Evolutionary conservation across 2,329 filamentous ascomycete species (phyloP).

Genomic region (Rachicladosporium sp.): DNA sequence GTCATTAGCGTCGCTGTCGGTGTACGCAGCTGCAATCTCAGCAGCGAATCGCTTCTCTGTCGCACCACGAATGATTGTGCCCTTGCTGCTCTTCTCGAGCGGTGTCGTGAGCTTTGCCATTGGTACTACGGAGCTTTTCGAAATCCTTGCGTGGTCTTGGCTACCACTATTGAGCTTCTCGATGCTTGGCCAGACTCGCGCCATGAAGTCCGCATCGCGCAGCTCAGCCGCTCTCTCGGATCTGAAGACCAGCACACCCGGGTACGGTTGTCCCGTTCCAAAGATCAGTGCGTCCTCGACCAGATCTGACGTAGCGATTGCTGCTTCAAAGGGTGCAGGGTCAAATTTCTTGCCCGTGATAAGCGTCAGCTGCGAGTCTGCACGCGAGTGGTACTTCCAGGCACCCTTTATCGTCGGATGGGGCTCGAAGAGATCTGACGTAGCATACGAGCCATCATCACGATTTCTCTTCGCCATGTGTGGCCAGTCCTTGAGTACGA

Average conservation of each 20-base stretch:
- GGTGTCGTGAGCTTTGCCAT: slow-evolving; percentile 25
- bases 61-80: slow-evolving; percentile 41
- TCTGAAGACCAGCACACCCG: slow-evolving; percentile 45
- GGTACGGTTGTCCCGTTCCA: slow-evolving; percentile 43
- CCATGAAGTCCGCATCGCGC: slow-evolving; percentile 28
- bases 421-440: slow-evolving; percentile 48
- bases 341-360: slow-evolving; percentile 59
- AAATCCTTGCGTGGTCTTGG: slow-evolving; percentile 40
- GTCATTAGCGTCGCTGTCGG: slow-evolving; percentile 11
- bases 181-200: slow-evolving; percentile 32
- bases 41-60: slow-evolving; percentile 39
- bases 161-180: slow-evolving; percentile 37
- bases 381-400: slow-evolving; percentile 51
- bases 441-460: slow-evolving; percentile 48
- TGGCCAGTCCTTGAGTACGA: slow-evolving; percentile 46
- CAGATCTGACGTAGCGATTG: slow-evolving; percentile 32
- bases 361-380: slow-evolving; percentile 50
- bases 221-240: slow-evolving; percentile 16
- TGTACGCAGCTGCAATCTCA: slow-evolving; percentile 38
- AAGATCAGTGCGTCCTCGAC: slow-evolving; percentile 49
- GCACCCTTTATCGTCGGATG: slow-evolving; percentile 41
- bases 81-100: slow-evolving; percentile 52
- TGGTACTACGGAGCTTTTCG: slow-evolving; percentile 39
- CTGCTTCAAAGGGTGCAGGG: slow-evolving; percentile 47
- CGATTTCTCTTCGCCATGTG: slow-evolving; percentile 47